Percentiles rank a stretch among this genome's conserved stretches.
These are phyloP conservation scores for Gossypium herbaceum DNA, from an alignment of 345 rosid genomes.

Conservation along the genomic window DNA sequence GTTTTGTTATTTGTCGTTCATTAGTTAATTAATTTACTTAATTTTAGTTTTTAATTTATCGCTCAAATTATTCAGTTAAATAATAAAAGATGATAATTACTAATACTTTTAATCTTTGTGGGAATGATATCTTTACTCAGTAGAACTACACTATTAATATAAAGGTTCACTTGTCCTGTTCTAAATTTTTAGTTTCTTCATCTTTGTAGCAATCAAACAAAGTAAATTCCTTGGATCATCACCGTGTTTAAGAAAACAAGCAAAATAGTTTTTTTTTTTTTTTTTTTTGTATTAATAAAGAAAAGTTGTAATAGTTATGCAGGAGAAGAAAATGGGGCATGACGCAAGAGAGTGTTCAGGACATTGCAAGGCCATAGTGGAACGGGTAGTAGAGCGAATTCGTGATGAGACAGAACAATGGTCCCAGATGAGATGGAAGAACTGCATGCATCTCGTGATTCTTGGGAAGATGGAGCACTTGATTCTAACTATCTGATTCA, in stretches of 20 bases:
- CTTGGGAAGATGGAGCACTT: slow-evolving; percentile 84
- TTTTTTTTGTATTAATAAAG: neutral
- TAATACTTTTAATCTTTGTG: no score
- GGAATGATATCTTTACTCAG: fast-evolving
- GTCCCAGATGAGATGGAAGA: slow-evolving; percentile 98
- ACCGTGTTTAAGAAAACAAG: neutral
- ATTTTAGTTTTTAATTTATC: no score
- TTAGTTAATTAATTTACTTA: no score
- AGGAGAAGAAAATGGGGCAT: slow-evolving; percentile 28
- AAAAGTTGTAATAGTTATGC: neutral
- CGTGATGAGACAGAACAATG: slow-evolving; percentile 93
- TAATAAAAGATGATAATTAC: no score
- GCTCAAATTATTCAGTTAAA: no score
- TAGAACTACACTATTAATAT: no score
- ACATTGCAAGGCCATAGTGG: slow-evolving; percentile 63
- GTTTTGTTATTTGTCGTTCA: no score
- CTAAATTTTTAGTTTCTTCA: neutral
- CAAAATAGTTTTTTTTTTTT: no score
- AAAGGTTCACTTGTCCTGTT: no score
- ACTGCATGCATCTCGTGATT: slow-evolving; percentile 71
- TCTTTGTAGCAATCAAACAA: slow-evolving; percentile 29
- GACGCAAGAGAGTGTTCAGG: slow-evolving; percentile 51
- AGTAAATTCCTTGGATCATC: slow-evolving; percentile 23
- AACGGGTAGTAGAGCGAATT: slow-evolving; percentile 68
- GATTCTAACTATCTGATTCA: slow-evolving; percentile 55